Evolutionary conservation across 2,329 filamentous ascomycete genomes (phyloP).

Genomic region (Colletotrichum coccodes): DNA sequence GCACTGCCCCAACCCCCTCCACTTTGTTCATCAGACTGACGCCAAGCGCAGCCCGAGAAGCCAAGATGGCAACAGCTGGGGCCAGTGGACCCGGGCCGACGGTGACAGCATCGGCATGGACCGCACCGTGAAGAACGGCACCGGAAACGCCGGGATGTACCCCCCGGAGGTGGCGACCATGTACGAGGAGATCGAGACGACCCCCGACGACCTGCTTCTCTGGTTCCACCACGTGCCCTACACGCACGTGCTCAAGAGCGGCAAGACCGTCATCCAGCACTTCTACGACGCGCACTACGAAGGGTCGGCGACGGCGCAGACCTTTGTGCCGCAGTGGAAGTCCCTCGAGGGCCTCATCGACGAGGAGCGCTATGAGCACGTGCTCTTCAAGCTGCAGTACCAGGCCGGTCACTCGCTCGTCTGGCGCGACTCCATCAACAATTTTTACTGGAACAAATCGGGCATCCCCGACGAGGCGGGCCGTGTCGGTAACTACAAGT

Average conservation of each 20-base stretch:
- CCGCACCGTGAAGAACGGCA: constrained; percentile 74
- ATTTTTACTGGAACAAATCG: constrained; percentile 72
- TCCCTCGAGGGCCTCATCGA: constrained; percentile 67
- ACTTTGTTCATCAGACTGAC: neutral
- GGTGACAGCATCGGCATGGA: constrained; percentile 73
- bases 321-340: constrained; percentile 65
- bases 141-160: constrained; percentile 73
- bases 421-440: constrained; percentile 74
- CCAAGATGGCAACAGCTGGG: constrained; percentile 75
- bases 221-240: constrained; percentile 83
- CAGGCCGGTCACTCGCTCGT: constrained; percentile 77
- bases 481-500: constrained; percentile 70
- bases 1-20: neutral
- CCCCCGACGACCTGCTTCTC: constrained; percentile 73
- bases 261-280: constrained; percentile 75
- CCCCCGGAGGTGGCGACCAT: constrained; percentile 65
- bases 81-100: constrained; percentile 78
- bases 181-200: constrained; percentile 71
- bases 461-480: constrained; percentile 65
- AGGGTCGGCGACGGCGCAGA: constrained; percentile 69
- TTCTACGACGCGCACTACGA: constrained; percentile 73
- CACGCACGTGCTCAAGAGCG: constrained; percentile 68
- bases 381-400: constrained; percentile 68
- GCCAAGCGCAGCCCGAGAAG: constrained; percentile 63
- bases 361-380: constrained; percentile 66